Evolutionary conservation across 805 yeast genomes (phyloP).

Genomic region (Metschnikowia lachancei): DNA sequence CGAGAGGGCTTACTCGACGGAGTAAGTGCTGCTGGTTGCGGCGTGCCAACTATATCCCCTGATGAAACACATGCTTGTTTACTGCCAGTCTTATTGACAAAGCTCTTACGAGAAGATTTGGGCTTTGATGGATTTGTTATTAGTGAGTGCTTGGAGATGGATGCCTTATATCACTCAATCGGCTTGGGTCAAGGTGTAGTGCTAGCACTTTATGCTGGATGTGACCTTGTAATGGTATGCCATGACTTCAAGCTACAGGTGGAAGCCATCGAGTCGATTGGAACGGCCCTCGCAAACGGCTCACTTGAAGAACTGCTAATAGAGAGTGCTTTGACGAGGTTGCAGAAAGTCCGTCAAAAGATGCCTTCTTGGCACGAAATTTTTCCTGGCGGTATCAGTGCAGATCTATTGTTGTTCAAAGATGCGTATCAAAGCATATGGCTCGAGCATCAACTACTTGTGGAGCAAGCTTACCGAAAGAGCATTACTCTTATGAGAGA

Average conservation of each 20-base stretch:
- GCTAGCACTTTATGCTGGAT: conserved; percentile 60
- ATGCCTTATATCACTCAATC: conserved; percentile 57
- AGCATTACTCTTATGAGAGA: conserved; percentile 56
- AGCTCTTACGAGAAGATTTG: conserved; percentile 49
- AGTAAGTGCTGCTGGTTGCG: conserved; percentile 60
- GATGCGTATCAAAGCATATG: conserved; percentile 32
- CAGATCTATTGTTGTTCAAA: conserved; percentile 26
- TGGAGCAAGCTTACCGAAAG: conserved; percentile 46
- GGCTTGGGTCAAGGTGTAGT: conserved; percentile 67
- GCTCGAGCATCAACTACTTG: conserved; percentile 42
- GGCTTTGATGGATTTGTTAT: conserved; percentile 56
- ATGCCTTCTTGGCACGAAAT: conserved; percentile 46
- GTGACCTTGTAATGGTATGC: conserved; percentile 63
- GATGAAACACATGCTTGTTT: conserved; percentile 64
- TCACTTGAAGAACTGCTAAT: conserved; percentile 45
- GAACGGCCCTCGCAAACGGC: conserved; percentile 39
- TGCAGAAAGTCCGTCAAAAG: conserved; percentile 41
- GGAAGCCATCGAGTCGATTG: conserved; percentile 49
- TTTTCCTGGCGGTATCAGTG: conserved; percentile 35
- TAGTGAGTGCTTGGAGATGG: conserved; percentile 62
- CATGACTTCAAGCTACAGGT: conserved; percentile 52
- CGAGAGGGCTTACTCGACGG: conserved; percentile 50
- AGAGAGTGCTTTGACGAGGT: conserved; percentile 39
- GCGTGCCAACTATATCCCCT: conserved; percentile 57
- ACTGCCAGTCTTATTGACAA: conserved; percentile 51